A percentile compares a stretch with the other conserved stretches of the same genome.
Conservation (phyloP, 176 grass and related monocot species). For the Thalia dealbata region DNA sequence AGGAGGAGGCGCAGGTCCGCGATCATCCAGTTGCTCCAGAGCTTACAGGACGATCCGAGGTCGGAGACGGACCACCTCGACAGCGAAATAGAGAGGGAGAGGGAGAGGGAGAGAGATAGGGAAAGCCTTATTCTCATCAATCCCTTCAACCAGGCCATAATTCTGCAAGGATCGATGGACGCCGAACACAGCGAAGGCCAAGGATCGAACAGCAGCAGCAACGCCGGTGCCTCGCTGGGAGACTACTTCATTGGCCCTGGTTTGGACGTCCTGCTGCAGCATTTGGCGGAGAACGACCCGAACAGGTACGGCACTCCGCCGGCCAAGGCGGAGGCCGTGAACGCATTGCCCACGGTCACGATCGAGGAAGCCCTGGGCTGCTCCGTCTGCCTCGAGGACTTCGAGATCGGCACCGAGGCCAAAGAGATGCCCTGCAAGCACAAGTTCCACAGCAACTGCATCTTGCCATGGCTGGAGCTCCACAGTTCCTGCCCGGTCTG, state of each 20-base stretch:
- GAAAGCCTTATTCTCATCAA: constrained; percentile 50
- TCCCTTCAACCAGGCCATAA: constrained; percentile 79
- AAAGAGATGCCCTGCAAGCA: constrained; percentile 92
- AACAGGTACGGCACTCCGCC: constrained; percentile 66
- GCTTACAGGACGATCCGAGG: constrained; percentile 57
- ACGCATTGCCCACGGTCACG: constrained; percentile 67
- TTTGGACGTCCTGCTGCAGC: constrained; percentile 72
- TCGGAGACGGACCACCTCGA: constrained; percentile 1
- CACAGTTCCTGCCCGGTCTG: constrained; percentile 92
- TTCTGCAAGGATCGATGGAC: constrained; percentile 51
- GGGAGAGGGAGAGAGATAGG: constrained; percentile 28
- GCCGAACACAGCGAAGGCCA: constrained; percentile 28
- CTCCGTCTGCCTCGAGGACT: constrained; percentile 87
- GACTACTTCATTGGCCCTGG: constrained; percentile 73
- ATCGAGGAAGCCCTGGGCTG: constrained; percentile 58
- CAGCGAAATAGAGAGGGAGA: constrained; percentile 14
- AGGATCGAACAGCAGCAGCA: constrained; percentile 23
- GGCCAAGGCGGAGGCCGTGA: constrained; percentile 66
- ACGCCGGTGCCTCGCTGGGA: constrained; percentile 43
- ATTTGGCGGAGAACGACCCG: constrained; percentile 76
- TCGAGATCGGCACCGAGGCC: constrained; percentile 55
- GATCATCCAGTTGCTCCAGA: constrained; percentile 47
- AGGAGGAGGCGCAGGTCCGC: constrained; percentile 47
- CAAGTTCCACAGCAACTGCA: constrained; percentile 76
- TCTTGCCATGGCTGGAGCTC: constrained; percentile 92